Percentiles rank a stretch among this genome's conserved stretches.
phyloP scores from a whole-genome alignment of 371 early-diverging fungal species.

The Chytridiales sp. region DNA sequence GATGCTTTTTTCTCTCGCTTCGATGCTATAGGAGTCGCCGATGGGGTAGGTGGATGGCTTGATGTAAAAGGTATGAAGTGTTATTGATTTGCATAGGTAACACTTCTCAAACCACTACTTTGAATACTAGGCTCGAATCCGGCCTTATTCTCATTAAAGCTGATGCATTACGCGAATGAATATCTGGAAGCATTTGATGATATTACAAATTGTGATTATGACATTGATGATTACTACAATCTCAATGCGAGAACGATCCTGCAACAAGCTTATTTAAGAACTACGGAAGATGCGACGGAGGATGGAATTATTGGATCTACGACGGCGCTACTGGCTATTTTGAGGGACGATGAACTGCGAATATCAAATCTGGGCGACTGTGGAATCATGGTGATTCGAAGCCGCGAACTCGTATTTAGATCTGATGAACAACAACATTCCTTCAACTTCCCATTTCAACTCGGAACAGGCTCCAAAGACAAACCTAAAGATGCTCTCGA shows the following conservation, averaged over 20 bases:
- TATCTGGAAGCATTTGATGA: conserved; percentile 86
- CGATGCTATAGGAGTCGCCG: conserved; percentile 53
- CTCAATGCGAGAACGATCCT: conserved; percentile 80
- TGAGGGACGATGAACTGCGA: conserved; percentile 79
- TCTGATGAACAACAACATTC: conserved; percentile 75
- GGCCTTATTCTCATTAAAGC: conserved; percentile 79
- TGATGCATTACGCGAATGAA: conserved; percentile 87
- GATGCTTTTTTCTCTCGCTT: conserved; percentile 67
- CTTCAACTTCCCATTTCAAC: conserved; percentile 60
- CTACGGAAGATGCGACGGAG: conserved; percentile 60
- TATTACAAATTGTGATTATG: conserved; percentile 56
- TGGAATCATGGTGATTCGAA: conserved; percentile 82
- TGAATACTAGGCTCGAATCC: conserved; percentile 71
- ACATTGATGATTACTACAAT: conserved; percentile 64
- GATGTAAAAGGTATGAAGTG: conserved; percentile 57
- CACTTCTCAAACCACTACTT: too few relatives aligned
- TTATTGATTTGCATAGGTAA: conserved; percentile 24
- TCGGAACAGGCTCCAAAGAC: conserved; percentile 49
- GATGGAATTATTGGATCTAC: conserved; percentile 80
- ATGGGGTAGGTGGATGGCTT: conserved; percentile 56
- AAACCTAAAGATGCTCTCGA: conserved; percentile 43
- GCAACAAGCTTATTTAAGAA: conserved; percentile 72
- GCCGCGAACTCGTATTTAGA: conserved; percentile 81
- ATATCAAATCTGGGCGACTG: conserved; percentile 95
- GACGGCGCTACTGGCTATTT: conserved; percentile 82